Evolutionary conservation across 345 rosid species (phyloP).

Genomic region (Lepidium sativum): DNA sequence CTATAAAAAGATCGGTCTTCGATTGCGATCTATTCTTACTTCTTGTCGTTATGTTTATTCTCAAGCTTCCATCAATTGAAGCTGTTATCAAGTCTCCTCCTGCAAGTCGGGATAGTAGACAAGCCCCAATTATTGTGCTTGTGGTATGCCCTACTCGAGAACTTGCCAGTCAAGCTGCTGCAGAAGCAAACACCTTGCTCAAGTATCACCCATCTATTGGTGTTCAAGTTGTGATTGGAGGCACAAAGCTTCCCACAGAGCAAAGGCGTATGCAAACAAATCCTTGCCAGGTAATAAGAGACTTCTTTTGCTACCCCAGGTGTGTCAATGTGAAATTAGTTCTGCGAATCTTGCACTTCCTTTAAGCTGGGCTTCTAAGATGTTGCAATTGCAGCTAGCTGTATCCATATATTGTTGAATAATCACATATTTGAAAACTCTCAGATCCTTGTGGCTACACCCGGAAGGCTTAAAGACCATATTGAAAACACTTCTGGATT

Average conservation of each 20-base stretch:
- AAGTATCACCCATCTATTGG: slow-evolving; percentile 91
- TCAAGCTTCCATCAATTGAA: slow-evolving; percentile 96
- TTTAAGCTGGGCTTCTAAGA: neutral
- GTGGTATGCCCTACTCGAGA: slow-evolving; percentile 96
- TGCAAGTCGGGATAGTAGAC: slow-evolving; percentile 54
- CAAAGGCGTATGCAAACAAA: slow-evolving; percentile 88
- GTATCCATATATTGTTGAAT: neutral
- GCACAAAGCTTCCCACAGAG: slow-evolving; percentile 83
- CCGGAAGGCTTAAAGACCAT: slow-evolving; percentile 98
- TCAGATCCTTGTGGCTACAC: slow-evolving; percentile 95
- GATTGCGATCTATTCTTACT: slow-evolving; percentile 7
- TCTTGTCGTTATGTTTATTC: slow-evolving; percentile 20
- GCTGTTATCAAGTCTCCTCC: slow-evolving; percentile 67
- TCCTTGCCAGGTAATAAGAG: slow-evolving; percentile 69
- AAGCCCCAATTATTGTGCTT: slow-evolving; percentile 85
- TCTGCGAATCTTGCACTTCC: neutral
- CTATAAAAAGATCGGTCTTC: neutral
- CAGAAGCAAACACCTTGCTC: slow-evolving; percentile 71
- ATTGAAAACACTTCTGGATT: slow-evolving; percentile 93
- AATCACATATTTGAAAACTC: slow-evolving; percentile 22
- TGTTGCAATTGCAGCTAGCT: neutral
- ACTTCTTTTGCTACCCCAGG: slow-evolving; percentile 8
- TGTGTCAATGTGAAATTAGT: neutral
- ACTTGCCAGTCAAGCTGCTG: slow-evolving; percentile 97
- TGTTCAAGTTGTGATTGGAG: slow-evolving; percentile 98